A percentile compares a stretch with the other conserved stretches of the same genome.
phyloP scores from a whole-genome alignment of 257 asterid genomes.

The Solanum pinnatisectum region DNA sequence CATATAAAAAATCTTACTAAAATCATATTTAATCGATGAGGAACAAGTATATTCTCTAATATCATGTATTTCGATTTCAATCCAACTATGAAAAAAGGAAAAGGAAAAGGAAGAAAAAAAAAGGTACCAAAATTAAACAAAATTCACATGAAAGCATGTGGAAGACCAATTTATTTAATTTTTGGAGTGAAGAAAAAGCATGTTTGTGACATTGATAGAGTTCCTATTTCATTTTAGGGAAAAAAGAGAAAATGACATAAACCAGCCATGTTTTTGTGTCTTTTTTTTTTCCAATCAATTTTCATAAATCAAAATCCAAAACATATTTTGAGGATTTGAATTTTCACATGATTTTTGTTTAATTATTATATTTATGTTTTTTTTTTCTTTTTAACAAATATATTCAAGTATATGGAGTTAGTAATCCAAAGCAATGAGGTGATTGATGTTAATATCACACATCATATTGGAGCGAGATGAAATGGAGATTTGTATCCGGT shows the following conservation, averaged over 20 bases:
- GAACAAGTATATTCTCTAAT: neutral
- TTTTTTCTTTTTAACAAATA: neutral
- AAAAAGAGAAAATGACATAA: neutral
- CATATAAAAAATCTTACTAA: too few species aligned
- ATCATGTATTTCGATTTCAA: neutral
- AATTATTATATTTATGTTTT: neutral
- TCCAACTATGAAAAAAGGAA: neutral
- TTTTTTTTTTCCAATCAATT: neutral
- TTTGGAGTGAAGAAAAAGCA: constrained; percentile 1
- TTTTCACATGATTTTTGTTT: neutral
- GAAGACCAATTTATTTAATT: neutral
- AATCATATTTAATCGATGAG: neutral
- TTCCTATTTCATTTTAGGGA: neutral
- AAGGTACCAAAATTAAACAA: neutral
- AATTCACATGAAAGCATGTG: neutral
- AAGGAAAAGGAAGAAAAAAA: neutral
- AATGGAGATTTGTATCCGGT: neutral
- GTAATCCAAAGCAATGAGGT: too few species aligned
- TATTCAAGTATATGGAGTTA: neutral
- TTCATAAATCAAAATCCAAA: neutral
- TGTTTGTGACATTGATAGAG: neutral
- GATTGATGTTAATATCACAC: neutral
- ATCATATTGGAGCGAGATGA: neutral
- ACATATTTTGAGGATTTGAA: neutral
- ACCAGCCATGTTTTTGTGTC: neutral